Evolutionary conservation across 1,284 basidiomycete genomes (phyloP), one percentile per base, ranked within the genome.

Genomic region (Gymnopus androsaceus): DNA sequence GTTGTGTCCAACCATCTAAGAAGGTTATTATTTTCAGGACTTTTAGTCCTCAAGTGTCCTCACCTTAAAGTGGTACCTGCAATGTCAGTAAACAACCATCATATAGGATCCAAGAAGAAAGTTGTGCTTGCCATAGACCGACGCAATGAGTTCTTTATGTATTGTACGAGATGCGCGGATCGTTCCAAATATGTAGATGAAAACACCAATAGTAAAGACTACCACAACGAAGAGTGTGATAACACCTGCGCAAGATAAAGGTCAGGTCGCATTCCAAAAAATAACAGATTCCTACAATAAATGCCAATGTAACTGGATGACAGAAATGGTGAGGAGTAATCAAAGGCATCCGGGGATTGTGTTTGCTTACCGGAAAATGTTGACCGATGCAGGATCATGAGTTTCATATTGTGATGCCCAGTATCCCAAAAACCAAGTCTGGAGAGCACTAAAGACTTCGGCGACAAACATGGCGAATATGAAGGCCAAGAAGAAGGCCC

Each of bases 111-210:
- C n/a, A n/a, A n/a, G n/a, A n/a, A n/a, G n/a, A n/a, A n/a, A n/a
- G n/a, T n/a, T 11, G 81, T 83, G 0, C 83, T 79, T 3, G n/a
- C 79, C 78, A 15, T 87, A 74, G 14, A 88, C 74, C 7, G 78
- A 75, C 21, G 75, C 66, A n/a, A 88, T 70, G 19, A 91, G 77
- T 45, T 71, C 69, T 37, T 70, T 64, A 63, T 90, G 88, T 4
- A 90, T 77, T 17, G 68, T 69, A 49, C 77, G 74, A 2, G 84
- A 84, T 2, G 87, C 87, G 40, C 76, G 73, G 42, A 84, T 69
- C 19, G 69, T 64, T 17, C 74, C 72, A 53, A 61, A 78, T 65
- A 73, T 62, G 55, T 67, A 68, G 2, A 63, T 52, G 15, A 59
- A 15, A 14, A 40, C 42, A 15, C 57, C 57, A 4, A 21, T 25